Percentiles rank a stretch among this genome's conserved stretches.
Conservation (phyloP, 441 rosid species). For the Melastoma candidum region DNA sequence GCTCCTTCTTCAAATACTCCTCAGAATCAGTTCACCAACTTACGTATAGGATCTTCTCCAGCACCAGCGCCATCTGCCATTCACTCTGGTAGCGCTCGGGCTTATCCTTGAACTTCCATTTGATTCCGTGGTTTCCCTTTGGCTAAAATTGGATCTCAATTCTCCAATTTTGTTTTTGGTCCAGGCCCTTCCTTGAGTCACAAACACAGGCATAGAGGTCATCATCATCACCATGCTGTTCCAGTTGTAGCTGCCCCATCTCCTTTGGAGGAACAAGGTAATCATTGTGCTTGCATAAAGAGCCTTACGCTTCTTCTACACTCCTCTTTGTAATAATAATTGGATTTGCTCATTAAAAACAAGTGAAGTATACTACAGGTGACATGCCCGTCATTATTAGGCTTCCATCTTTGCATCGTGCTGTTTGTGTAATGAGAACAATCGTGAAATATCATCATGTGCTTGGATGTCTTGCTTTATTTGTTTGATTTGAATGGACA, state of each 20-base stretch:
- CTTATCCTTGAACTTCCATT: conserved; percentile 4
- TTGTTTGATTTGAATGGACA: too few relatives aligned
- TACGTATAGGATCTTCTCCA: conserved; percentile 25
- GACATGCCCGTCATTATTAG: too few relatives aligned
- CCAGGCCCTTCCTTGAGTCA: conserved; percentile 34
- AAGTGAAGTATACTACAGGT: too few relatives aligned
- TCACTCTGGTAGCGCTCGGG: conserved; percentile 28
- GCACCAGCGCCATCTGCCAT: conserved; percentile 44
- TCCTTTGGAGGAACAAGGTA: conserved; percentile 62
- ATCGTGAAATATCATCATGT: too few relatives aligned
- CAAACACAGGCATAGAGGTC: conserved; percentile 38
- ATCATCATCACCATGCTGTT: conserved; percentile 34
- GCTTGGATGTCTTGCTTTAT: too few relatives aligned
- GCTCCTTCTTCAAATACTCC: conserved; percentile 27
- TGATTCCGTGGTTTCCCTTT: conserved; percentile 4
- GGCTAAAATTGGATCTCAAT: conserved; percentile 7
- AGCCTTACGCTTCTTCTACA: too few relatives aligned
- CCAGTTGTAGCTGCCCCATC: conserved; percentile 52
- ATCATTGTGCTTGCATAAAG: conserved; percentile 3
- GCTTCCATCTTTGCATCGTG: too few relatives aligned
- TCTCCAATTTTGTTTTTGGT: conserved; percentile 26
- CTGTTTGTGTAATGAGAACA: too few relatives aligned
- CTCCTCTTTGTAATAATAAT: too few relatives aligned
- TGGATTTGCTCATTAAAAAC: too few relatives aligned
- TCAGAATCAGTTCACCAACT: conserved; percentile 24